Evolutionary conservation across 2,329 filamentous ascomycete species (phyloP).

Genomic region (Emergomyces pasteurianus): DNA sequence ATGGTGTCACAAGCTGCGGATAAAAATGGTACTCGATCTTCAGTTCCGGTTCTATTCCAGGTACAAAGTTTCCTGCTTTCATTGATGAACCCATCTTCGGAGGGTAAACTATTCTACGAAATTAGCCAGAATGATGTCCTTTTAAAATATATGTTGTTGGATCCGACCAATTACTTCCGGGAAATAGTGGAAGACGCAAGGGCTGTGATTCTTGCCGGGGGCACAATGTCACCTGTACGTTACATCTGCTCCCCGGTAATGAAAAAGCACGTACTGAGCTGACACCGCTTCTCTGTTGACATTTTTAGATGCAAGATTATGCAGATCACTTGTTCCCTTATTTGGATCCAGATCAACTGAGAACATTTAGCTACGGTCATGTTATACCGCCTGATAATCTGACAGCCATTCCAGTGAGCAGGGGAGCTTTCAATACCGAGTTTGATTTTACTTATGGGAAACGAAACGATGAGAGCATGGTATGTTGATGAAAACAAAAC

Average conservation of each 20-base stretch:
- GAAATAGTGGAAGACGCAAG: conserved; percentile 74
- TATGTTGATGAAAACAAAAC: conserved; percentile 16
- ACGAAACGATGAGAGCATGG: conserved; percentile 55
- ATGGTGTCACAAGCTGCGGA: conserved; percentile 24
- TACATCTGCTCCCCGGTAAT: neutral
- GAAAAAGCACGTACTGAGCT: conserved; percentile 3
- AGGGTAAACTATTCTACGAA: conserved; percentile 49
- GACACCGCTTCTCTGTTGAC: conserved; percentile 5
- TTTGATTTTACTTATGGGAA: conserved; percentile 86
- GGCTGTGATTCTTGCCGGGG: conserved; percentile 81
- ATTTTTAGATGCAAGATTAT: conserved; percentile 65
- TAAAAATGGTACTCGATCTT: conserved; percentile 13
- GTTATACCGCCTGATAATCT: conserved; percentile 78
- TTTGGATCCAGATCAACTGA: conserved; percentile 50
- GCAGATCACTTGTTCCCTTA: conserved; percentile 74
- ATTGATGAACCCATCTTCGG: conserved; percentile 70
- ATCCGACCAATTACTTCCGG: conserved; percentile 82
- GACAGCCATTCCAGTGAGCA: conserved; percentile 59
- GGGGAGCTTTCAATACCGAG: conserved; percentile 35
- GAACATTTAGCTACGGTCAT: conserved; percentile 83
- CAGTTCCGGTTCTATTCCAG: conserved; percentile 47
- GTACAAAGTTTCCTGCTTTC: conserved; percentile 61
- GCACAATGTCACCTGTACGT: conserved; percentile 80
- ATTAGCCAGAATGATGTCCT: conserved; percentile 40
- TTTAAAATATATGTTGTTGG: conserved; percentile 77